Conservation (phyloP, 768 basidiomycete genomes). For the Filobasidium wieringae region DNA sequence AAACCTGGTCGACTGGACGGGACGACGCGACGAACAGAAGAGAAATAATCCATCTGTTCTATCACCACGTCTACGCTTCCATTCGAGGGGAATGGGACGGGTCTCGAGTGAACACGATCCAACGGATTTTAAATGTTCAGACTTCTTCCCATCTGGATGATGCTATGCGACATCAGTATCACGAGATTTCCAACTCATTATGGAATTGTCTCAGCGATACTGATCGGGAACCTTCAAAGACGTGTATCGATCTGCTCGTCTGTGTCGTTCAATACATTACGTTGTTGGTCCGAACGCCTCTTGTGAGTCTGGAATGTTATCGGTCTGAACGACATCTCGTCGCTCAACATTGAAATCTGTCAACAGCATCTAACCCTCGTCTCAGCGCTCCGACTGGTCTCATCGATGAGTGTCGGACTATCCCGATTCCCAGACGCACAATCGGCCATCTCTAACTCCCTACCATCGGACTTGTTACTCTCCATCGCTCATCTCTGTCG, state of each 20-base stretch:
- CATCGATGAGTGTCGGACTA: too few relatives aligned
- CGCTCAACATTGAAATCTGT: too few relatives aligned
- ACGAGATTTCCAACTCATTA: neutral
- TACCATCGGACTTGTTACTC: too few relatives aligned
- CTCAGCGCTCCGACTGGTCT: too few relatives aligned
- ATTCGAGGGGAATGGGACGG: neutral
- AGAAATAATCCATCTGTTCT: neutral
- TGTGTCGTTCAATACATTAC: neutral
- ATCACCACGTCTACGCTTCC: neutral
- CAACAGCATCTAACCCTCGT: too few relatives aligned
- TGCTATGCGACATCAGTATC: too few relatives aligned
- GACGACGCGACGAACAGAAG: neutral
- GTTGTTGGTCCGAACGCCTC: neutral
- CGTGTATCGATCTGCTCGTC: neutral
- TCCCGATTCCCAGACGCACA: too few relatives aligned
- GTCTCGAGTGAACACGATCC: neutral
- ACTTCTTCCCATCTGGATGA: too few relatives aligned
- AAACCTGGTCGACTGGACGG: too few relatives aligned
- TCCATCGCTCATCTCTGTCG: too few relatives aligned
- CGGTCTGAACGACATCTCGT: too few relatives aligned
- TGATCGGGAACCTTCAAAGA: neutral
- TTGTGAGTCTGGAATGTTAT: neutral
- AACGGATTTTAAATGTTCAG: neutral
- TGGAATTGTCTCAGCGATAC: neutral
- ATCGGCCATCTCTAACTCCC: too few relatives aligned